phyloP scores from a whole-genome alignment of 2,329 filamentous ascomycete genomes.

The Cryoendolithus antarcticus region DNA sequence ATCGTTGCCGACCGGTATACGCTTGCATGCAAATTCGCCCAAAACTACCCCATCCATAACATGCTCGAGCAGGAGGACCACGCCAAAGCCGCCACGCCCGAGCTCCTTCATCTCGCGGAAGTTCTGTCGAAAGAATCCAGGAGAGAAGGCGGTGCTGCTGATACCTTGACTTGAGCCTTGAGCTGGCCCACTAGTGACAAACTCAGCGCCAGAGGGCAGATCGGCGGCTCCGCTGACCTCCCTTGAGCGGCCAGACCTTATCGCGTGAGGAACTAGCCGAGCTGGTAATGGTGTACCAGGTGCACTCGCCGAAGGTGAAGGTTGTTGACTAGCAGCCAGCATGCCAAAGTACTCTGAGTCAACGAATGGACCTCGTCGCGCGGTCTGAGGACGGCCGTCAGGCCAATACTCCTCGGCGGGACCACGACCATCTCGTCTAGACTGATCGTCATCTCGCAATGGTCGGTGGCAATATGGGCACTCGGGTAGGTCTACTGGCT shows the following conservation, averaged over 20 bases:
- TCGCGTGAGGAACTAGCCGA: conserved; percentile 31
- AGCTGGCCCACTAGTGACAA: conserved; percentile 33
- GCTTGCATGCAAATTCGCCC: conserved; percentile 90
- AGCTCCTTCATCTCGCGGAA: conserved; percentile 82
- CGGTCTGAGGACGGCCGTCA: no score
- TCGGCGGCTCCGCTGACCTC: conserved; percentile 19
- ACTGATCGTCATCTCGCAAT: conserved; percentile 25
- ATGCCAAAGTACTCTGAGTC: conserved; percentile 92
- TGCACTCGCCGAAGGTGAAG: conserved; percentile 31
- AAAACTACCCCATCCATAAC: conserved; percentile 79
- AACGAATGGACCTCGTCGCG: conserved; percentile 44
- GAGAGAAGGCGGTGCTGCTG: conserved; percentile 74
- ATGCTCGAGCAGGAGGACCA: conserved; percentile 88
- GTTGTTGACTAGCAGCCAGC: conserved; percentile 48
- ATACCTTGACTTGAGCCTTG: conserved; percentile 50
- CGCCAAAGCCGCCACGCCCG: conserved; percentile 83
- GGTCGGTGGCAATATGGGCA: conserved; percentile 89
- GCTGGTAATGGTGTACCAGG: conserved; percentile 20
- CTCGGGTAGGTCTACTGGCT: conserved; percentile 48
- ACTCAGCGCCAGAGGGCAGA: conserved; percentile 38
- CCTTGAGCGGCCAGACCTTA: conserved; percentile 20
- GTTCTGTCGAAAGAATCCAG: conserved; percentile 83
- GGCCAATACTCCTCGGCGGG: no score
- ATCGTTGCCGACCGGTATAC: conserved; percentile 85
- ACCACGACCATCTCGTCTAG: no score